Evolutionary conservation across 2,329 filamentous ascomycete genomes (phyloP), one percentile per base, ranked within the genome.

Genomic region (Penicillium sp.): DNA sequence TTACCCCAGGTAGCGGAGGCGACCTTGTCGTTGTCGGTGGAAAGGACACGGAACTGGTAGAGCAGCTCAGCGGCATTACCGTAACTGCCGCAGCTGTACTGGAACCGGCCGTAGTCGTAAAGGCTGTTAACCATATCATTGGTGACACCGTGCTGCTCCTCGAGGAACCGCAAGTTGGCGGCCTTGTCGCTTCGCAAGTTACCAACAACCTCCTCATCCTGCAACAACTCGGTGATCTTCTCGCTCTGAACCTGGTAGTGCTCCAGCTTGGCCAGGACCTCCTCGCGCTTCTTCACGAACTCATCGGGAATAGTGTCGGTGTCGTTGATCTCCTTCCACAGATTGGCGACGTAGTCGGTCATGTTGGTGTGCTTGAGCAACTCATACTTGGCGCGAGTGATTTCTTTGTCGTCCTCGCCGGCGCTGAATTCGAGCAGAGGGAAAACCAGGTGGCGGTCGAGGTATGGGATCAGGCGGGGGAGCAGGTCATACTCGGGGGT

Each of bases 1-100:
- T 97, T 97, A 79, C 95, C 95, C 95, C 95, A 99, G 64, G 93
- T 98, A 63, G 95, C 95, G 58, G 91, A 91, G 61, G 92, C 88
- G 69, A 97, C 94, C 84, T 96, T 97, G 85, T 98, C 95, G 83
- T 96, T 96, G 80, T 99, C 95, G 72, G 94, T 99, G 60, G 94
- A 97, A 72, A 99, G 87, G 68, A 99, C 93, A 75, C 95, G 91
- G 88, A 98, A 99, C 78, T 96, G 92, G 83, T 97, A 98, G 57
- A 99, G 89, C 70, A 97, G 86, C 76, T 98, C 95, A 66, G 93
- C 90, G 35, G 95, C 94, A 71, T 91, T 90, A 58, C 84, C 88
- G 80, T 99, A 99, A 82, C 93, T 92, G 69, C 95, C 95, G 78
- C 93, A 97, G 83, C 92, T 94, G 84, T 98, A 99, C 83, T 97